These are phyloP conservation scores for Podaxis carcinomalis DNA, from an alignment of 768 basidiomycete species.

Conservation along the genomic window DNA sequence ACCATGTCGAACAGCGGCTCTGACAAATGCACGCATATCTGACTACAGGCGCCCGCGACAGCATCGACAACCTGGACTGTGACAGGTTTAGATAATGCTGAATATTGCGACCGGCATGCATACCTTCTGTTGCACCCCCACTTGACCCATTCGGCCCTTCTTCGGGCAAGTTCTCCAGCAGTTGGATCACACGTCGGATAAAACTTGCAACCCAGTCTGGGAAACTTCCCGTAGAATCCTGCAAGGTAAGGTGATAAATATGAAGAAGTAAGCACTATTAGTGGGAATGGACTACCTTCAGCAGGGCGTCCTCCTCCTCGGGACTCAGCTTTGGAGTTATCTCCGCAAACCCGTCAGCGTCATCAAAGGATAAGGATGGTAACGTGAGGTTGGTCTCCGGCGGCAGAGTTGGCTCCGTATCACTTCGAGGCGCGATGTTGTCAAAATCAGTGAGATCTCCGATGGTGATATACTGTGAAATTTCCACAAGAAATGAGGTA, in stretches of 20 bases:
- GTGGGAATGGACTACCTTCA: slow-evolving; percentile 36
- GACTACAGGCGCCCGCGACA: slow-evolving; percentile 70
- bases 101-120: not conserved
- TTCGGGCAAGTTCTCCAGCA: slow-evolving; percentile 84
- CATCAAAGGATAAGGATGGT: slow-evolving; percentile 34
- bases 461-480: slow-evolving; percentile 72
- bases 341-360: slow-evolving; percentile 30
- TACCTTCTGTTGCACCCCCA: slow-evolving; percentile 64
- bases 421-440: slow-evolving; percentile 23
- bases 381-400: slow-evolving; percentile 22
- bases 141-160: slow-evolving; percentile 64
- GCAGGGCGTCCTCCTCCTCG: slow-evolving; percentile 66
- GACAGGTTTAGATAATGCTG: not conserved
- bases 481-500: slow-evolving; percentile 68
- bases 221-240: slow-evolving; percentile 69
- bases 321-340: slow-evolving; percentile 42
- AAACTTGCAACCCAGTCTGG: slow-evolving; percentile 84
- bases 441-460: slow-evolving; percentile 50
- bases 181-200: slow-evolving; percentile 69
- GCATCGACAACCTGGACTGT: slow-evolving; percentile 74
- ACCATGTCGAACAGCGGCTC: slow-evolving; percentile 75
- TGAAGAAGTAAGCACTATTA: not conserved
- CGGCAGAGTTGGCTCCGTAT: slow-evolving; percentile 30
- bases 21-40: slow-evolving; percentile 73
- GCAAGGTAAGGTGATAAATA: not conserved